Percentiles rank a stretch among this genome's conserved stretches.
Evolutionary conservation across 257 asterid genomes (phyloP).

Genomic region (Osmanthus fragrans): DNA sequence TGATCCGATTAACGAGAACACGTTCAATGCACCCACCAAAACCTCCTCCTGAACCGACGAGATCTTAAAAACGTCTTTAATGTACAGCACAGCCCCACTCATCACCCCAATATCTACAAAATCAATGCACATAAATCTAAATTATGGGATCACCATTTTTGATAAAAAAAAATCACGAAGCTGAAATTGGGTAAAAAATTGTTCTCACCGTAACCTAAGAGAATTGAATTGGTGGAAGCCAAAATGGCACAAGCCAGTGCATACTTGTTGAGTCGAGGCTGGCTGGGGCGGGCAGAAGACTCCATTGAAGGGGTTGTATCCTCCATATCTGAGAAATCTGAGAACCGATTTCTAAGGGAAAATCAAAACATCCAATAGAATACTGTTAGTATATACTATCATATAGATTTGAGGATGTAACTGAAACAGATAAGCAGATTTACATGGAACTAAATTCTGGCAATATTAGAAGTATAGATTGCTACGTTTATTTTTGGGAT

Average conservation of each 20-base stretch:
- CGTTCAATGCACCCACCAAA: conserved; percentile 66
- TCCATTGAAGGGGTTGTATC: neutral
- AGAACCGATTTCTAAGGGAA: neutral
- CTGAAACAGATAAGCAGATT: neutral
- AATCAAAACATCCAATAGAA: neutral
- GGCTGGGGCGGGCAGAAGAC: neutral
- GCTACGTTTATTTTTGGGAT: too few relatives aligned
- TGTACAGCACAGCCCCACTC: conserved; percentile 78
- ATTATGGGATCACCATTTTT: neutral
- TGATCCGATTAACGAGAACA: conserved; percentile 67
- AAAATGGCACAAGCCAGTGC: conserved; percentile 73
- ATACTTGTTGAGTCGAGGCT: conserved; percentile 50
- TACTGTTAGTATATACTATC: neutral
- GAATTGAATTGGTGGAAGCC: conserved; percentile 85
- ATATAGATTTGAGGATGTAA: neutral
- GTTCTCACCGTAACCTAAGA: conserved; percentile 71
- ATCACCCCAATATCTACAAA: conserved; percentile 76
- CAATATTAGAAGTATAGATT: too few relatives aligned
- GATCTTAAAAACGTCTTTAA: conserved; percentile 58
- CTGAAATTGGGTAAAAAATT: neutral
- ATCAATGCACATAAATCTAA: neutral
- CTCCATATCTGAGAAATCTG: neutral
- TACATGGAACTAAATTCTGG: neutral
- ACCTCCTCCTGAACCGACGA: conserved; percentile 59
- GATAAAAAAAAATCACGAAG: too few relatives aligned